phyloP scores from a whole-genome alignment of 73 alveolate genomes.

The Paramecium sexaurelia region DNA sequence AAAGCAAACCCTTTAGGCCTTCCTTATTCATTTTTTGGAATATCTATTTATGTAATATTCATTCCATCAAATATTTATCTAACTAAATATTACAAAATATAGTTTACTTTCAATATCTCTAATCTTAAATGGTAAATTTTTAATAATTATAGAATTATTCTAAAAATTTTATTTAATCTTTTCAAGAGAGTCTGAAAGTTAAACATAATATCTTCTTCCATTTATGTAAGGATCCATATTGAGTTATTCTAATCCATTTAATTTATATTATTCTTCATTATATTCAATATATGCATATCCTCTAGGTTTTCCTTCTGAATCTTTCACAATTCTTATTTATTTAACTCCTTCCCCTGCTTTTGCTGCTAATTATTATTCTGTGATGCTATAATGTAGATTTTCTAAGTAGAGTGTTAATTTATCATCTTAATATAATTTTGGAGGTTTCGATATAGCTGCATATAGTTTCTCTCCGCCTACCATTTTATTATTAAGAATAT shows the following conservation, averaged over 20 bases:
- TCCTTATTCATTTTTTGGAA: conserved; percentile 78
- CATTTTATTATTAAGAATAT: not conserved
- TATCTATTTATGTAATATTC: conserved; percentile 28
- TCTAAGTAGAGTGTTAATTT: conserved; percentile 53
- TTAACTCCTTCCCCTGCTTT: conserved; percentile 19
- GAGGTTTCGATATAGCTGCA: conserved; percentile 65
- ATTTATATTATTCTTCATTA: not conserved
- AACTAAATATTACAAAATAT: not conserved
- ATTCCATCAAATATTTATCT: conserved; percentile 51
- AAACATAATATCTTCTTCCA: conserved; percentile 39
- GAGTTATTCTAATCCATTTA: not conserved
- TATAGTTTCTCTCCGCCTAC: conserved; percentile 43
- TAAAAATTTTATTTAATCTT: conserved; percentile 3
- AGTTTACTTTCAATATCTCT: conserved; percentile 60
- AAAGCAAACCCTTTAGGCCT: conserved; percentile 86
- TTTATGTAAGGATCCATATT: conserved; percentile 39
- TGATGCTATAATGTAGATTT: conserved; percentile 36
- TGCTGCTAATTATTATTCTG: not conserved
- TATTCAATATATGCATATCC: conserved; percentile 67
- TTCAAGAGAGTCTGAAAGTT: conserved; percentile 45
- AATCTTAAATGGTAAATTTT: conserved; percentile 58
- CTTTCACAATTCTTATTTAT: conserved; percentile 57
- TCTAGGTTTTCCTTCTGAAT: conserved; percentile 57
- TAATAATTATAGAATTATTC: conserved; percentile 20
- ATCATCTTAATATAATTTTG: conserved; percentile 54